These are phyloP conservation scores for Pseudopediastrum boryanum DNA, from an alignment of 139 green algal species.

Conservation along the genomic window DNA sequence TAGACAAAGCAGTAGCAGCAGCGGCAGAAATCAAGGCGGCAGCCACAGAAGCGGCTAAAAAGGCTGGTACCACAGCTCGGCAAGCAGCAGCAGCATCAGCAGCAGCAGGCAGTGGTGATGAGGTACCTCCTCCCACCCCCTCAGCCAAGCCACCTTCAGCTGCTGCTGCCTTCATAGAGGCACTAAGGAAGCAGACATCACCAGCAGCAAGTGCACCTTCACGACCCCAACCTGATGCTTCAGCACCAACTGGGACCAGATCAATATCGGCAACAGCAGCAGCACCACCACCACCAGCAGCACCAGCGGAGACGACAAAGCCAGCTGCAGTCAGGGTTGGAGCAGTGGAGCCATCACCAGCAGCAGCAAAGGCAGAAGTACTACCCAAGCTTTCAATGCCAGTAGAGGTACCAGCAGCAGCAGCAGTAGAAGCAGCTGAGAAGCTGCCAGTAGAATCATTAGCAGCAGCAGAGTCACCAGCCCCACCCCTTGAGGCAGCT, in stretches of 20 bases:
- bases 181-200: neutral
- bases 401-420: neutral
- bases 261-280: neutral
- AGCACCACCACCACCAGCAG: neutral
- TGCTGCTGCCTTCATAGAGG: neutral
- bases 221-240: neutral
- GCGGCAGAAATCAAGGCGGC: neutral
- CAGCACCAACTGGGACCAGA: neutral
- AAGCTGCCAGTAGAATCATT: neutral
- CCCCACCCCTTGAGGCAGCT: conserved; percentile 5
- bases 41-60: neutral
- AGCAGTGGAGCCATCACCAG: neutral
- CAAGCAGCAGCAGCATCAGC: conserved; percentile 12
- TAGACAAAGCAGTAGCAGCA: neutral
- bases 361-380: conserved; percentile 3
- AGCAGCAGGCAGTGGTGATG: neutral
- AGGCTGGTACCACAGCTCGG: neutral
- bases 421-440: neutral
- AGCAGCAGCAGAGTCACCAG: conserved; percentile 12
- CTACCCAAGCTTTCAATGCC: neutral
- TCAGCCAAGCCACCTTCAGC: neutral
- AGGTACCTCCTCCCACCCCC: neutral
- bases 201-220: neutral
- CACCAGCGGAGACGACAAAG: neutral
- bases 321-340: neutral